Evolutionary conservation across 495 filamentous ascomycete species (phyloP).

Genomic region (Neurospora sp.): DNA sequence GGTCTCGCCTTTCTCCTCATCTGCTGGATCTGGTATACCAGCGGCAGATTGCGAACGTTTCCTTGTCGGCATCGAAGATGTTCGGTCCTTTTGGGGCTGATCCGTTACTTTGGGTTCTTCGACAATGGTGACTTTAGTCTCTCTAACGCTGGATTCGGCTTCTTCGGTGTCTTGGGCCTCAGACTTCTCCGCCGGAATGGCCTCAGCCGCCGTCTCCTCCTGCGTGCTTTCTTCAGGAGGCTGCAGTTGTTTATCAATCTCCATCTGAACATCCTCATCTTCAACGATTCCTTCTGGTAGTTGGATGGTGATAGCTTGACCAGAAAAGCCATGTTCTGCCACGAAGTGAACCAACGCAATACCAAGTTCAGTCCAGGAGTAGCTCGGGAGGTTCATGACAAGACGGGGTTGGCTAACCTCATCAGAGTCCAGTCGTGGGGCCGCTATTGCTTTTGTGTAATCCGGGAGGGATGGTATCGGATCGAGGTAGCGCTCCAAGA

Average conservation of each 20-base stretch:
- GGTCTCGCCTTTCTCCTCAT: slow-evolving; percentile 51
- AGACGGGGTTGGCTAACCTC: slow-evolving; percentile 48
- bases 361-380: slow-evolving; percentile 36
- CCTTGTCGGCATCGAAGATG: slow-evolving; percentile 28
- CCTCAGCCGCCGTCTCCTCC: background rate
- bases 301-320: slow-evolving; percentile 24
- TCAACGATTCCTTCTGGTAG: slow-evolving; percentile 23
- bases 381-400: slow-evolving; percentile 20
- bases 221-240: slow-evolving; percentile 3
- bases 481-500: slow-evolving; percentile 59
- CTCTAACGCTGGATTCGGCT: background rate
- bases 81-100: slow-evolving; percentile 22
- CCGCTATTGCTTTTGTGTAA: slow-evolving; percentile 28
- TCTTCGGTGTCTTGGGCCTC: background rate
- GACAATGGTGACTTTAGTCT: background rate
- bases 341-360: slow-evolving; percentile 25
- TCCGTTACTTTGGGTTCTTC: slow-evolving; percentile 5
- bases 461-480: slow-evolving; percentile 68
- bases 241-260: slow-evolving; percentile 26
- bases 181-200: slow-evolving; percentile 6
- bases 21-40: slow-evolving; percentile 42
- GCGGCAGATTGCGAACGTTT: slow-evolving; percentile 59
- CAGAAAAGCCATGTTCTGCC: slow-evolving; percentile 19
- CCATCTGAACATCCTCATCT: slow-evolving; percentile 28
- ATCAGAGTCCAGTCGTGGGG: slow-evolving; percentile 19